Percentiles rank a stretch among this genome's conserved stretches.
Conservation (phyloP, 306 rosid species). For the Biancaea sappan region DNA sequence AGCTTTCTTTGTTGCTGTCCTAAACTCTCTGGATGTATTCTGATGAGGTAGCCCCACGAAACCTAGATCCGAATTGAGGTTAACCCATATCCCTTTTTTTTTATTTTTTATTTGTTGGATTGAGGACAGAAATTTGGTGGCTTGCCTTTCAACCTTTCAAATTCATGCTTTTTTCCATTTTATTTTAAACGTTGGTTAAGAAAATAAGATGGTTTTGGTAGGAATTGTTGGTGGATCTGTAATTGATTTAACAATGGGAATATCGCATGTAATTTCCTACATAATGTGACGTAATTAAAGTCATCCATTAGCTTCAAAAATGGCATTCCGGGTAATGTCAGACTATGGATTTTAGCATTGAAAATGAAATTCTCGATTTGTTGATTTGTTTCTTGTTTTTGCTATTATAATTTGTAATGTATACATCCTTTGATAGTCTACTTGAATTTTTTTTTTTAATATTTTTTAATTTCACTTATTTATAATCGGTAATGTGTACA, state of each 20-base stretch:
- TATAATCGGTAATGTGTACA: too few species aligned
- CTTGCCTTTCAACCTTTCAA: slow-evolving; percentile 53
- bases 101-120: slow-evolving; percentile 50
- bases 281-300: slow-evolving; percentile 29
- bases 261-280: slow-evolving; percentile 10
- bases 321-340: slow-evolving; percentile 46
- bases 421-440: slow-evolving; percentile 48
- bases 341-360: slow-evolving; percentile 44
- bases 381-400: neutral
- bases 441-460: too few species aligned
- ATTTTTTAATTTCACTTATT: too few species aligned
- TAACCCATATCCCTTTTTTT: too few species aligned
- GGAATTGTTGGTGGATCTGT: slow-evolving; percentile 39
- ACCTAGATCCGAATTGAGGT: too few species aligned
- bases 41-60: too few species aligned
- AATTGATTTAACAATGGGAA: slow-evolving; percentile 22
- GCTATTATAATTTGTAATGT: too few species aligned
- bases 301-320: slow-evolving; percentile 36
- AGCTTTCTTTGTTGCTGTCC: too few species aligned
- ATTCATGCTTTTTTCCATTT: slow-evolving; percentile 22
- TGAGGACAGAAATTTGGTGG: slow-evolving; percentile 52
- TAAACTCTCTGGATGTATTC: too few species aligned
- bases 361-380: too few species aligned
- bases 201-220: slow-evolving; percentile 31
- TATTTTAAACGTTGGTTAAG: slow-evolving; percentile 29